phyloP scores from a whole-genome alignment of 768 basidiomycete species.

The Mycena vitilis region DNA sequence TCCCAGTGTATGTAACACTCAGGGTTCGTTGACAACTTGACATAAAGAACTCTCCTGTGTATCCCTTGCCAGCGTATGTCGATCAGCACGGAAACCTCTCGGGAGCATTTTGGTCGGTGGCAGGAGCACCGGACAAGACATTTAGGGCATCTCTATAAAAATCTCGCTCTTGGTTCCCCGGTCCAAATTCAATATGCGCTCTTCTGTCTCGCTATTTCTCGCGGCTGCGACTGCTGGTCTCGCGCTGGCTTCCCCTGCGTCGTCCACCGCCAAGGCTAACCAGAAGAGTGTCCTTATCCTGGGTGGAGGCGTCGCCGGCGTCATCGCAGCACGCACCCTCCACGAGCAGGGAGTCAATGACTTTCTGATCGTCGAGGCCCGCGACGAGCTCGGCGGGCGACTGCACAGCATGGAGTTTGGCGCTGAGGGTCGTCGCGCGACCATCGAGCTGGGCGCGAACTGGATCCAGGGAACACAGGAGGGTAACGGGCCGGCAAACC shows the following conservation, averaged over 20 bases:
- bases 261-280: not conserved
- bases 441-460: conserved; percentile 69
- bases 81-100: too few species aligned
- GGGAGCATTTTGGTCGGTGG: too few species aligned
- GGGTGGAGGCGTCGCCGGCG: conserved; percentile 74
- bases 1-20: too few species aligned
- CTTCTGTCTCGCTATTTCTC: not conserved
- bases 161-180: not conserved
- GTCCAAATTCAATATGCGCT: not conserved
- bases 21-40: too few species aligned
- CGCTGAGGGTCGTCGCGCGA: conserved; percentile 42
- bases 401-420: conserved; percentile 63
- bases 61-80: too few species aligned
- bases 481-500: conserved; percentile 64
- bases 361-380: conserved; percentile 71
- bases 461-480: conserved; percentile 68
- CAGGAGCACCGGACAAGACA: too few species aligned
- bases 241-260: not conserved
- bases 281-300: conserved; percentile 61
- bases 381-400: conserved; percentile 70
- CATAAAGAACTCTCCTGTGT: too few species aligned
- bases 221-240: not conserved
- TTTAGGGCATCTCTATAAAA: too few species aligned
- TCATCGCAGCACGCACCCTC: conserved; percentile 72
- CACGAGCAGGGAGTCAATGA: conserved; percentile 64